Conservation (phyloP, 495 filamentous ascomycete genomes). For the Xylona heveae region DNA sequence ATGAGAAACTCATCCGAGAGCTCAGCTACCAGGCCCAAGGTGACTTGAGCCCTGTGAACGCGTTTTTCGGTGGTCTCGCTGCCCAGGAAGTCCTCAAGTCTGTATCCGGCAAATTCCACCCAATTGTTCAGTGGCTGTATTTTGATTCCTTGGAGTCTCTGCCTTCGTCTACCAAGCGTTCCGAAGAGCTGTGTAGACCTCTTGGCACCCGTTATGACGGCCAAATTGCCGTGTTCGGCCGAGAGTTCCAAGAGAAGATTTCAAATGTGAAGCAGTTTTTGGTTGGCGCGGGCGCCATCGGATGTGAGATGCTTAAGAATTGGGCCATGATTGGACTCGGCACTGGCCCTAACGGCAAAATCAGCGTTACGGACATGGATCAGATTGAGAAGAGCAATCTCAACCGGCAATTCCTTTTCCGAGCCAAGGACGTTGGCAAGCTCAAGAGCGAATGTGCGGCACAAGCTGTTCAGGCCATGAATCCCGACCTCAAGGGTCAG, state of each 20-base stretch:
- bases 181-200: constrained; percentile 74
- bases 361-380: constrained; percentile 92
- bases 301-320: constrained; percentile 98
- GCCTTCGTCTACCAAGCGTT: constrained; percentile 46
- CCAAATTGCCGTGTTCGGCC: constrained; percentile 90
- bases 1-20: constrained; percentile 83
- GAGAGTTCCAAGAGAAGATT: constrained; percentile 83
- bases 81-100: constrained; percentile 96
- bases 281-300: constrained; percentile 92
- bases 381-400: constrained; percentile 98
- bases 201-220: constrained; percentile 75
- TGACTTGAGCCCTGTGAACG: constrained; percentile 77
- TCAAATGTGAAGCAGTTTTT: constrained; percentile 78
- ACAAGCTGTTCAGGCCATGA: constrained; percentile 77
- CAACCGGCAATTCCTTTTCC: constrained; percentile 94
- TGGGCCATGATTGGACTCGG: constrained; percentile 98
- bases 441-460: constrained; percentile 95
- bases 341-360: constrained; percentile 69
- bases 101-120: constrained; percentile 92
- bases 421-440: constrained; percentile 81
- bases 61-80: constrained; percentile 85
- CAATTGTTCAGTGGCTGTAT: constrained; percentile 84
- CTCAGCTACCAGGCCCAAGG: constrained; percentile 91
- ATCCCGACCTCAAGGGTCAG: constrained; percentile 71
- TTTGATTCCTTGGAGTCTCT: constrained; percentile 94